Evolutionary conservation across 352 stramenopile species (phyloP).

Genomic region (Phytophthora vignae): DNA sequence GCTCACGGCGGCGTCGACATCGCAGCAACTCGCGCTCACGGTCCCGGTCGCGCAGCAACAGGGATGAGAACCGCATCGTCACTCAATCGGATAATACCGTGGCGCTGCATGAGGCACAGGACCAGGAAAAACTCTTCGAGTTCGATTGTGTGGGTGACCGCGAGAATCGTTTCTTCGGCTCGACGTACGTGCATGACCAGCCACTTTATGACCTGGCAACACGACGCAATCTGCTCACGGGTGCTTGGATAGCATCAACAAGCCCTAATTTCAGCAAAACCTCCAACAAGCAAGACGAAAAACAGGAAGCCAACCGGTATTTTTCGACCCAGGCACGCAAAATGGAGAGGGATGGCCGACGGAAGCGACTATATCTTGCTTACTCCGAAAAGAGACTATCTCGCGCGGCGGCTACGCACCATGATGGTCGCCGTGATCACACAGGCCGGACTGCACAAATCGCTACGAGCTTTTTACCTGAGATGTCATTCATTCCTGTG

Average conservation of each 20-base stretch:
- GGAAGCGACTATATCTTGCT: conserved; percentile 66
- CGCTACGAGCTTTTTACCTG: conserved; percentile 10
- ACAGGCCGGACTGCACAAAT: not conserved
- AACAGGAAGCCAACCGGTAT: conserved; percentile 45
- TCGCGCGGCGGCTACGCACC: conserved; percentile 11
- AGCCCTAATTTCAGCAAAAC: conserved; percentile 14
- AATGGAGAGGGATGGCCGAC: conserved; percentile 45
- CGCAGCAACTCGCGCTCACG: conserved; percentile 23
- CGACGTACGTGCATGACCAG: conserved; percentile 68
- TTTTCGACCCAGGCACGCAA: conserved; percentile 59
- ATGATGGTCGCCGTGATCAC: conserved; percentile 5
- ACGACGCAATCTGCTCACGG: conserved; percentile 52
- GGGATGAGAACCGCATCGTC: conserved; percentile 21
- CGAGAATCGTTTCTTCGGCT: conserved; percentile 77
- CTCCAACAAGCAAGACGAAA: conserved; percentile 5
- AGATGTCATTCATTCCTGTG: conserved; percentile 72
- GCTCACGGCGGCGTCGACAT: conserved; percentile 13
- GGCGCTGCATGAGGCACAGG: not conserved
- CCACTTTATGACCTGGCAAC: conserved; percentile 71
- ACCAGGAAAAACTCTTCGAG: conserved; percentile 61
- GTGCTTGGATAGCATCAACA: conserved; percentile 43
- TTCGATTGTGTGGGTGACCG: conserved; percentile 70
- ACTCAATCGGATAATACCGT: conserved; percentile 18
- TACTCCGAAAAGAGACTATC: conserved; percentile 70
- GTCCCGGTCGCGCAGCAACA: conserved; percentile 7